Percentiles rank a stretch among this genome's conserved stretches.
phyloP scores from a whole-genome alignment of 805 yeast genomes.

The Isabelozyma rhagii region DNA sequence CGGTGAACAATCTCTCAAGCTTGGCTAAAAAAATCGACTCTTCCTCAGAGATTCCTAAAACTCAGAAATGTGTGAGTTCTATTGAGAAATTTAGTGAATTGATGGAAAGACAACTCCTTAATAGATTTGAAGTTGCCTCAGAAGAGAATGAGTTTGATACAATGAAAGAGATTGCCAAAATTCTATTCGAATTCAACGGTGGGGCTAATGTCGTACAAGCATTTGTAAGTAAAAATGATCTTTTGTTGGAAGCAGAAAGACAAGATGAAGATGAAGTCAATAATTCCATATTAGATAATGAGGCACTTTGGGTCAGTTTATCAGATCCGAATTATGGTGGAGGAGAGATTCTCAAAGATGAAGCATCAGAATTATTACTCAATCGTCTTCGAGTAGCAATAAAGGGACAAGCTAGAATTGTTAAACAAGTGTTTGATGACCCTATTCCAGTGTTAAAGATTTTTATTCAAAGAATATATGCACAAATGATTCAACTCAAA shows the following conservation, averaged over 20 bases:
- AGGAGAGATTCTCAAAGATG: conserved; percentile 47
- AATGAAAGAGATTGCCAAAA: conserved; percentile 73
- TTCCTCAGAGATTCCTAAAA: conserved; percentile 38
- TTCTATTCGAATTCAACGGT: conserved; percentile 77
- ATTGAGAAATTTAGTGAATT: conserved; percentile 72
- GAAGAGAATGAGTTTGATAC: conserved; percentile 62
- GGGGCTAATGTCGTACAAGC: conserved; percentile 79
- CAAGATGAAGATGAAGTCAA: conserved; percentile 27
- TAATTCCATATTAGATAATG: conserved; percentile 35
- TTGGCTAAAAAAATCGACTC: conserved; percentile 64
- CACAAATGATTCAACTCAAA: conserved; percentile 61
- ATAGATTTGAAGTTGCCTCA: conserved; percentile 72
- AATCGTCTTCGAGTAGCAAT: conserved; percentile 55
- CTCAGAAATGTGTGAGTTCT: conserved; percentile 30
- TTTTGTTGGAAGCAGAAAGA: conserved; percentile 51
- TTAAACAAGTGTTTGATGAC: conserved; percentile 68
- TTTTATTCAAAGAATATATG: conserved; percentile 73
- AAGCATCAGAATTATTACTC: conserved; percentile 49
- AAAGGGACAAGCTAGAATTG: conserved; percentile 68
- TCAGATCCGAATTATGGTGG: conserved; percentile 53
- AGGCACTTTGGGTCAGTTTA: conserved; percentile 55
- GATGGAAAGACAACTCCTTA: conserved; percentile 70
- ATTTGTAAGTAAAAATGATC: conserved; percentile 76
- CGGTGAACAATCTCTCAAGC: conserved; percentile 61
- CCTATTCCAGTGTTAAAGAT: conserved; percentile 66